Percentiles rank a stretch among this genome's conserved stretches.
These are phyloP conservation scores for Penicilliopsis zonata DNA, from an alignment of 495 filamentous ascomycete genomes.

Conservation along the genomic window DNA sequence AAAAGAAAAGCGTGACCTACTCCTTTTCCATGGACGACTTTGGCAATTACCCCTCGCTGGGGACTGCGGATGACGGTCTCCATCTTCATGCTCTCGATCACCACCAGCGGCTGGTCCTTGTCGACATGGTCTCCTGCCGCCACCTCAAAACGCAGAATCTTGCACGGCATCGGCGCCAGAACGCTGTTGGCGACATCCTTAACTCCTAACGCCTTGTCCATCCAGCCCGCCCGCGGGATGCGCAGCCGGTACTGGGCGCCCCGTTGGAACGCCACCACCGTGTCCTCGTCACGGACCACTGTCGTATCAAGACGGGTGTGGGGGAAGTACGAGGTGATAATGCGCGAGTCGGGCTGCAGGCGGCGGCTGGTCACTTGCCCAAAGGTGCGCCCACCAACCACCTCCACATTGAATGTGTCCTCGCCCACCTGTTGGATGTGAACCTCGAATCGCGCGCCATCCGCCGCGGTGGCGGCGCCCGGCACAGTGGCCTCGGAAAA, in stretches of 20 bases:
- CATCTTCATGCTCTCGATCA: conserved; percentile 99
- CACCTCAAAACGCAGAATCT: conserved; percentile 76
- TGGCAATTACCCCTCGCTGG: conserved; percentile 65
- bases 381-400: conserved; percentile 42
- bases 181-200: conserved; percentile 77
- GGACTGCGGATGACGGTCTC: conserved; percentile 93
- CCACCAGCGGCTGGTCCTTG: conserved; percentile 80
- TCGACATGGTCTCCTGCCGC: conserved; percentile 66
- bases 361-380: conserved; percentile 31
- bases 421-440: conserved; percentile 51
- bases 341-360: conserved; percentile 19
- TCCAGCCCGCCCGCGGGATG: conserved; percentile 61
- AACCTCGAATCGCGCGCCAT: conserved; percentile 44
- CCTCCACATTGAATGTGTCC: conserved; percentile 49
- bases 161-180: conserved; percentile 88
- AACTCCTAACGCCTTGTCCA: conserved; percentile 72
- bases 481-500: conserved; percentile 30
- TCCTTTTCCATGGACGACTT: conserved; percentile 74
- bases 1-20: conserved; percentile 42
- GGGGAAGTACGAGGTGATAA: conserved; percentile 52
- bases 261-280: conserved; percentile 68
- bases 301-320: conserved; percentile 72
- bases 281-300: conserved; percentile 57
- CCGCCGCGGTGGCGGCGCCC: conserved; percentile 7
- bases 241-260: conserved; percentile 65